Conservation (phyloP, 129 eudicot genomes). For the Centella asiatica region DNA sequence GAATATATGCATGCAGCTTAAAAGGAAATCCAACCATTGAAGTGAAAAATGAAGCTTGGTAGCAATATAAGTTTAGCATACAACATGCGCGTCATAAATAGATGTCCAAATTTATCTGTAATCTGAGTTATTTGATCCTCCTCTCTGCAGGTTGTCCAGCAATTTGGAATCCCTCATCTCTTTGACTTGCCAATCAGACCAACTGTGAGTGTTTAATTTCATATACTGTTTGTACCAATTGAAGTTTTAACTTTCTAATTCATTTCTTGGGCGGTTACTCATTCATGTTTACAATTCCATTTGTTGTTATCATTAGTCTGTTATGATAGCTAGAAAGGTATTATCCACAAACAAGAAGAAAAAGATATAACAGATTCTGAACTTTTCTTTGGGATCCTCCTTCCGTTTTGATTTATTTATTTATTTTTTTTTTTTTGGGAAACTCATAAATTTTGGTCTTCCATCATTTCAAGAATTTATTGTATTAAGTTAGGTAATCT, state of each 20-base stretch:
- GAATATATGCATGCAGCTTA: neutral
- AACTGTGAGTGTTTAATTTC: conserved; percentile 42
- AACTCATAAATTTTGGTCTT: no score
- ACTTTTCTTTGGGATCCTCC: no score
- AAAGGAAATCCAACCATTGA: neutral
- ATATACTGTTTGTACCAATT: neutral
- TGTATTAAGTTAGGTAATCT: no score
- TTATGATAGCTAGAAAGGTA: no score
- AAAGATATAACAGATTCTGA: no score
- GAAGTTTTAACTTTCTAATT: neutral
- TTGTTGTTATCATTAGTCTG: no score
- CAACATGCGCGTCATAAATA: neutral
- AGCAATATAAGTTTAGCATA: neutral
- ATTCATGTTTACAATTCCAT: neutral
- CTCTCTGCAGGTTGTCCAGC: conserved; percentile 84
- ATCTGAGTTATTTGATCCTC: conserved; percentile 7
- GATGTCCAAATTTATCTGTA: neutral
- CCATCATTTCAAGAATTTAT: no score
- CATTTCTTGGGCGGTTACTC: neutral
- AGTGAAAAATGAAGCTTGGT: neutral
- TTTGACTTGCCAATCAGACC: conserved; percentile 98
- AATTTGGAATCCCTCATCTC: conserved; percentile 92
- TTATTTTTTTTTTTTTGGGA: no score
- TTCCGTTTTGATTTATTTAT: no score
- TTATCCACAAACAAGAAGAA: no score